These are phyloP conservation scores for Harringtonia lauricola DNA, from an alignment of 2,329 filamentous ascomycete species.

Conservation along the genomic window DNA sequence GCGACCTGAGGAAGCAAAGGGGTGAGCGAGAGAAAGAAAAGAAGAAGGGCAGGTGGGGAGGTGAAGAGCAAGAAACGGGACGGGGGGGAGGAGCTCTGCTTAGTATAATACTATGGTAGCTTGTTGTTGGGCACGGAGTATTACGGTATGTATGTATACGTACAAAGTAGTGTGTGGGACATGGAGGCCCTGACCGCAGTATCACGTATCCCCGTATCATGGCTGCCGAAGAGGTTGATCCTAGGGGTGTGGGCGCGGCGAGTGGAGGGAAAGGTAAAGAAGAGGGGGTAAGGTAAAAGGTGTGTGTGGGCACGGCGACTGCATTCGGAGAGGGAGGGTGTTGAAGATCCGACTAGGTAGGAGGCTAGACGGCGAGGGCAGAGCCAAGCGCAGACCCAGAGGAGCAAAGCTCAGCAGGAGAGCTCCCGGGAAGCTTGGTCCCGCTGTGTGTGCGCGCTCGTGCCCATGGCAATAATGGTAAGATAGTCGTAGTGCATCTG, in stretches of 20 bases:
- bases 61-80: background rate
- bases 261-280: background rate
- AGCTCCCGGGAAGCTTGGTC: too few species aligned
- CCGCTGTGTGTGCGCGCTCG: too few species aligned
- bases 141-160: too few species aligned
- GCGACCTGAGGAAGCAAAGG: background rate
- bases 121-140: background rate
- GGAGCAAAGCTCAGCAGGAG: too few species aligned
- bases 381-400: too few species aligned
- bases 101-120: background rate
- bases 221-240: constrained; percentile 16
- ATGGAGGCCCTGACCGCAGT: constrained; percentile 18
- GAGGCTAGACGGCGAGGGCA: too few species aligned
- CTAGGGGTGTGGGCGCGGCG: constrained; percentile 3
- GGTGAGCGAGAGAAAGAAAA: background rate
- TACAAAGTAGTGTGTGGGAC: constrained; percentile 11
- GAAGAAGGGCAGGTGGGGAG: background rate
- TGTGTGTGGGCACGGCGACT: too few species aligned
- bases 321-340: too few species aligned
- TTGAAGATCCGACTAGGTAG: too few species aligned
- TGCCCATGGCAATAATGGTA: too few species aligned
- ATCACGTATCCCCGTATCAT: constrained; percentile 21
- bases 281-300: background rate
- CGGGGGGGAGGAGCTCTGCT: background rate
- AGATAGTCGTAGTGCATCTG: too few species aligned